A percentile compares a stretch with the other conserved stretches of the same genome.
Conservation (phyloP, 768 basidiomycete genomes). For the Nevesoporus exiguus region DNA sequence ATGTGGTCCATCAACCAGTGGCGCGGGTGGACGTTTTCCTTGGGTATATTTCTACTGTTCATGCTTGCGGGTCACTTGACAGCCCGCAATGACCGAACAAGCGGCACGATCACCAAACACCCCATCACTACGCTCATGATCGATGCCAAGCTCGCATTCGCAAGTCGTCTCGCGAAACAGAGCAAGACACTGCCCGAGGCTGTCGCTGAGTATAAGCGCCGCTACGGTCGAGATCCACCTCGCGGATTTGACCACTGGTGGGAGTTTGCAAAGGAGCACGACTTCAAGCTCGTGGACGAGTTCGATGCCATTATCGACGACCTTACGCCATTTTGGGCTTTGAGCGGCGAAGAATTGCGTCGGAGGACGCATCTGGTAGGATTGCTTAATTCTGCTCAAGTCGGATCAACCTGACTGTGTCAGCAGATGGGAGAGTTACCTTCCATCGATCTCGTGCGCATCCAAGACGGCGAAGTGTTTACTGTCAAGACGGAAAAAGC, state of each 20-base stretch:
- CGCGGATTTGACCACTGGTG: slow-evolving; percentile 92
- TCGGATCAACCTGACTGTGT: background rate
- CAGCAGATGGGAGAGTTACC: slow-evolving; percentile 70
- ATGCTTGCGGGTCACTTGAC: slow-evolving; percentile 47
- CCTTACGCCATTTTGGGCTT: slow-evolving; percentile 78
- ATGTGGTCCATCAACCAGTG: slow-evolving; percentile 18
- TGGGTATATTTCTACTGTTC: slow-evolving; percentile 43
- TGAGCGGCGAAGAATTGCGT: slow-evolving; percentile 71
- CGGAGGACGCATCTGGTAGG: slow-evolving; percentile 55
- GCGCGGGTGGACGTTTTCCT: slow-evolving; percentile 41
- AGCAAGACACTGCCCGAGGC: slow-evolving; percentile 78
- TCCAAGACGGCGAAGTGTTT: slow-evolving; percentile 58
- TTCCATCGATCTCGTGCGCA: slow-evolving; percentile 82
- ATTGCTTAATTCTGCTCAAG: background rate
- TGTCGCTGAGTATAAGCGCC: slow-evolving; percentile 72
- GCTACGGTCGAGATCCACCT: slow-evolving; percentile 80
- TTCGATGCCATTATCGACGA: slow-evolving; percentile 80
- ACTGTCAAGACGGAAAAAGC: slow-evolving; percentile 54
- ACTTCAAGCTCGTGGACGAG: slow-evolving; percentile 83
- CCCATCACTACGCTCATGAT: slow-evolving; percentile 85
- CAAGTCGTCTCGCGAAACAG: slow-evolving; percentile 63
- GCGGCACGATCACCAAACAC: slow-evolving; percentile 40
- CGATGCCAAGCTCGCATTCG: slow-evolving; percentile 75
- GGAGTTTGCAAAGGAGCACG: slow-evolving; percentile 67
- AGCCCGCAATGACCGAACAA: slow-evolving; percentile 27